These are phyloP conservation scores for Ophiostoma pallidulum DNA, from an alignment of 2,329 filamentous ascomycete species.

Conservation along the genomic window DNA sequence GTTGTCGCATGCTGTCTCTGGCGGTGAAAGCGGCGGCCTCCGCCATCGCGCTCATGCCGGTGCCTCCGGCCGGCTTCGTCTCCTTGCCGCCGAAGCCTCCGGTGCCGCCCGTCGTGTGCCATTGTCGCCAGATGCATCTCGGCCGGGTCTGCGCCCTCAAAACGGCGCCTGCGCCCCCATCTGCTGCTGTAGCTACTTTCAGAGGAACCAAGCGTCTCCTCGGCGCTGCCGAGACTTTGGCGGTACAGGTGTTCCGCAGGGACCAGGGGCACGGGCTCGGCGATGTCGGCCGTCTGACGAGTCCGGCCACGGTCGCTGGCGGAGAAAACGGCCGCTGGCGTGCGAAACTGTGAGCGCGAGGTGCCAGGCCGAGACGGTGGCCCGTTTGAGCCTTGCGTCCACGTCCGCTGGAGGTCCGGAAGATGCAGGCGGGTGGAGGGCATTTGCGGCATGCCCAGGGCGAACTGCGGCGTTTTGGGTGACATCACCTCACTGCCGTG, in stretches of 20 bases:
- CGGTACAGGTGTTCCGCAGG: conserved; percentile 13
- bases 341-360: conserved; percentile 11
- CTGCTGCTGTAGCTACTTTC: neutral
- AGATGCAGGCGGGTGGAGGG: conserved; percentile 33
- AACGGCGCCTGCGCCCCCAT: conserved; percentile 18
- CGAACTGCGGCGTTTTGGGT: conserved; percentile 39
- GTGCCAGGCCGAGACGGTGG: conserved; percentile 21
- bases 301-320: neutral
- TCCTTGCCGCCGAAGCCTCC: conserved; percentile 10
- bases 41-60: neutral
- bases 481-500: conserved; percentile 21
- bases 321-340: neutral
- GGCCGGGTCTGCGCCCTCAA: conserved; percentile 37
- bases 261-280: neutral
- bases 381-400: conserved; percentile 28
- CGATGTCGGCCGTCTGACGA: neutral
- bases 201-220: neutral
- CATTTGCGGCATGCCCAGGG: conserved; percentile 28
- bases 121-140: conserved; percentile 38
- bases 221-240: neutral
- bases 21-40: too few species aligned
- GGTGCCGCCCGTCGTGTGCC: conserved; percentile 30
- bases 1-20: too few species aligned
- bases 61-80: neutral
- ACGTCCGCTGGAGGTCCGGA: conserved; percentile 31